Base-by-base conservation (phyloP, 768 basidiomycete genomes). In the Brasilioporus rufonigricans region DNA sequence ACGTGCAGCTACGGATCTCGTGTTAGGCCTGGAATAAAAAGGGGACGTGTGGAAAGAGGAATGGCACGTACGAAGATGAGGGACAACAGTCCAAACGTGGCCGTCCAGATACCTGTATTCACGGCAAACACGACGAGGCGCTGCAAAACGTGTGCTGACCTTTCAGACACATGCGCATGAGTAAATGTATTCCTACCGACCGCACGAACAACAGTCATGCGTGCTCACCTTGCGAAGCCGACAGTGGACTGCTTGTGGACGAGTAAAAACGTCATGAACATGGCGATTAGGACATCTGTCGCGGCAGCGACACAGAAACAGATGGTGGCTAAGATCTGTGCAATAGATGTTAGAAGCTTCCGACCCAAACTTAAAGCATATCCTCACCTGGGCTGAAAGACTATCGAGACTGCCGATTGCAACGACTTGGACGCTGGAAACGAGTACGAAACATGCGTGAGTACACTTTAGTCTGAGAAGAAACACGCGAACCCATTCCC, bases 61-160 rank as follows among this genome's bases (percentile, higher is more conserved):
- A 35, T 9, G n/a, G 4, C 7, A 62, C 61, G 19, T 19, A 63
- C 62, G 10, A 61, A 19, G 23, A 58, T 44, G 11, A 32, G 0
- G 4, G 33, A 2, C 23, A 58, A 12, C 16, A 53, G 7, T 4
- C 76, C 70, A 5, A 63, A 68, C 0, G 78, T 76, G 53, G 85
- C 83, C 18, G 81, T 74, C 14, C 77, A 79, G 18, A 83, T 74
- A 1, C 80, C 74, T 0, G 44, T 57, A 7, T 63, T 63, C 23
- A 65, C 55, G 0, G 57, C 38, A n/a, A 65, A 63, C 11, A 63
- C 18, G 3, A 40, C 35, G 19, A 65, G 40, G 11, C 55, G 52
- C 38, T 53, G 50, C 16, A 64, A 35, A 9, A 46, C 23, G 31
- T 52, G 33, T 23, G 18, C n/a, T 5, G 55, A 45, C 0, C 63